These are phyloP conservation scores for Arxiozyma slooffiae DNA, from an alignment of 1,139 yeast species.

Conservation along the genomic window DNA sequence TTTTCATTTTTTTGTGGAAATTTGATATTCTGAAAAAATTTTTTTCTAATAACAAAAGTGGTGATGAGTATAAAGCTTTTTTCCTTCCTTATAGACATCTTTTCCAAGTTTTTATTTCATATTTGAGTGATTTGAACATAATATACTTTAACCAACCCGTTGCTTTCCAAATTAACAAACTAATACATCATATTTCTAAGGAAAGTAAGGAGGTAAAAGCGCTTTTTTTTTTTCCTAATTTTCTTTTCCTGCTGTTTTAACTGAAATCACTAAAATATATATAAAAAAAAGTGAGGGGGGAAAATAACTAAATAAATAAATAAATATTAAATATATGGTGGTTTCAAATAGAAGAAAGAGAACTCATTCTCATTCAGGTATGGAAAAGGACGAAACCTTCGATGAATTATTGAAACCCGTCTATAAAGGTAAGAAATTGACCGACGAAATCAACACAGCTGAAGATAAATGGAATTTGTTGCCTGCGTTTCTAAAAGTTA, in stretches of 20 bases:
- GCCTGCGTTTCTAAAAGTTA: constrained; percentile 91
- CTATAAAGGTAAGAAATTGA: constrained; percentile 74
- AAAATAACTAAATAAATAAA: too few species aligned
- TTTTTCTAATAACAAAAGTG: too few species aligned
- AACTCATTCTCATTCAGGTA: constrained; percentile 5
- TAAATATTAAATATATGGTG: background rate
- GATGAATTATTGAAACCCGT: constrained; percentile 68
- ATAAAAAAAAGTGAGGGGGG: too few species aligned
- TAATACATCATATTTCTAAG: too few species aligned
- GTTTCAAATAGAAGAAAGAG: constrained; percentile 7
- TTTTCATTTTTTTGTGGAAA: background rate
- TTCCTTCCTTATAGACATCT: too few species aligned
- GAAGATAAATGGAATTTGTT: constrained; percentile 91
- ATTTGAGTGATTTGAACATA: too few species aligned
- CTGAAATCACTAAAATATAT: background rate
- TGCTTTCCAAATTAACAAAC: too few species aligned
- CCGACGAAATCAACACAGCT: constrained; percentile 85
- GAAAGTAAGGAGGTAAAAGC: background rate
- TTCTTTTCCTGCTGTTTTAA: background rate
- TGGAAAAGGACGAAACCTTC: constrained; percentile 43
- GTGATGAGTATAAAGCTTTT: background rate
- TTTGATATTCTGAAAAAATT: background rate
- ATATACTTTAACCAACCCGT: too few species aligned
- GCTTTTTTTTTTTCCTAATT: background rate
- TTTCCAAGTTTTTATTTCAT: too few species aligned